Base-by-base conservation (phyloP, 768 basidiomycete species). In the Cubamyces sp. region DNA sequence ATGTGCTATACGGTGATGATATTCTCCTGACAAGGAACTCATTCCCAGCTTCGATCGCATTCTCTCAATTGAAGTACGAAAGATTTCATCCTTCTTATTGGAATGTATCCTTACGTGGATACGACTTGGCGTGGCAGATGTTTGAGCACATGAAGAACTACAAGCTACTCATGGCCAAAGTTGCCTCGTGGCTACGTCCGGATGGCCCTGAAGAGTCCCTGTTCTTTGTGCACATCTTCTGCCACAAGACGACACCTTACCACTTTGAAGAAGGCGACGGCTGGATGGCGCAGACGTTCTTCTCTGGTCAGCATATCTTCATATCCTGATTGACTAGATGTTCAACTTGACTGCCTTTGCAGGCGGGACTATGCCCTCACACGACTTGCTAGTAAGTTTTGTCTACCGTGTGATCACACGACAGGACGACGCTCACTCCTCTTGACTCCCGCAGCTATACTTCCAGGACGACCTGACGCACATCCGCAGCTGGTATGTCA, bases 91-190 rank as follows among this genome's bases (percentile, higher is more conserved):
- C 25, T 19, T 19, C 57, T 43, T 21, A 15, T 25, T 18, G 7
- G 5, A 18, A n/a, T 34, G 12, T 8, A 8, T 16, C 9, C 3
- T 8, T 9, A 5, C 2, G 6, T 21, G 43, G 1, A 21, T 5
- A 43, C 5, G 18, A 21, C 34, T 30, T 25, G 14, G n/a, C 37
- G 8, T 19, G 45, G 18, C 54, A 85, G 83, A 87, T 87, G 85
- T 87, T 88, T 65, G 87, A 89, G 68, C 88, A 90, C 70, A 87
- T 89, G 87, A 88, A 89, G 74, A 88, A 88, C 69, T 90, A 90
- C 74, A 76, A 87, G 57, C 70, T 73, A 9, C 80, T 90, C 9
- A 76, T 90, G 60, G 73, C 75, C 54, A 90, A 90, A 69, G 71
- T 89, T 30, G 81, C 85, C 1, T 82, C 80, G 9, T 91, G 88